Percentiles rank a stretch among this genome's conserved stretches.
Evolutionary conservation across 192 early-diverging fungal species (phyloP).

Genomic region (Entrophospora sp.): DNA sequence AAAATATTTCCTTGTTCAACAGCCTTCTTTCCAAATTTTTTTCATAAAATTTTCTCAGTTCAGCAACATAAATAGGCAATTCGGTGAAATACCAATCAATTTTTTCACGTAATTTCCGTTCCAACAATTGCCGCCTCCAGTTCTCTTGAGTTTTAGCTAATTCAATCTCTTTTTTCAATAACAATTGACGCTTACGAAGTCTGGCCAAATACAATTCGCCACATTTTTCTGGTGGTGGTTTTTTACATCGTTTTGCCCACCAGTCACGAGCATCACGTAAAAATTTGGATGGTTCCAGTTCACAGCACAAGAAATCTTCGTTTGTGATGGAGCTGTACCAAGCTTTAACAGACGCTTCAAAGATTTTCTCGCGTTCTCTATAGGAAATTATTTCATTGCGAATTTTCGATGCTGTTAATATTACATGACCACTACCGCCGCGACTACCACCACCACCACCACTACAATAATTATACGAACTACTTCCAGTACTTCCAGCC

Average conservation of each 20-base stretch:
- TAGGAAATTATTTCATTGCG: neutral
- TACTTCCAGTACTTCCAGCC: too few species aligned
- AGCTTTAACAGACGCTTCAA: neutral
- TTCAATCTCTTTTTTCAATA: conserved; percentile 9
- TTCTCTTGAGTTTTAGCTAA: conserved; percentile 11
- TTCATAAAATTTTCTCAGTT: conserved; percentile 4
- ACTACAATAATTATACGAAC: too few species aligned
- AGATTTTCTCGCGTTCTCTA: conserved; percentile 1
- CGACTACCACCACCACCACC: too few species aligned
- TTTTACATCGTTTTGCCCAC: conserved; percentile 21
- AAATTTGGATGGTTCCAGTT: conserved; percentile 7
- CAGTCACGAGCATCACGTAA: conserved; percentile 20
- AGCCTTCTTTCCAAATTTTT: conserved; percentile 13
- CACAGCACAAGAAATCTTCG: conserved; percentile 1
- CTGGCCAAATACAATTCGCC: conserved; percentile 17
- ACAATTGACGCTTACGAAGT: conserved; percentile 15
- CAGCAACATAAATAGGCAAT: neutral
- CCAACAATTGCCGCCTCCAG: conserved; percentile 16
- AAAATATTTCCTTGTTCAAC: conserved; percentile 14
- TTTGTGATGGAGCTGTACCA: neutral
- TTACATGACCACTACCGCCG: too few species aligned
- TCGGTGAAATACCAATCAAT: conserved; percentile 22
- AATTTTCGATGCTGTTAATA: neutral
- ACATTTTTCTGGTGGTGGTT: conserved; percentile 20
- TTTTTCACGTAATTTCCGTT: conserved; percentile 15